Percentiles rank a stretch among this genome's conserved stretches.
Evolutionary conservation across 225 moss, liverwort and hornwort genomes (phyloP).

Genomic region (Climacium dendroides): DNA sequence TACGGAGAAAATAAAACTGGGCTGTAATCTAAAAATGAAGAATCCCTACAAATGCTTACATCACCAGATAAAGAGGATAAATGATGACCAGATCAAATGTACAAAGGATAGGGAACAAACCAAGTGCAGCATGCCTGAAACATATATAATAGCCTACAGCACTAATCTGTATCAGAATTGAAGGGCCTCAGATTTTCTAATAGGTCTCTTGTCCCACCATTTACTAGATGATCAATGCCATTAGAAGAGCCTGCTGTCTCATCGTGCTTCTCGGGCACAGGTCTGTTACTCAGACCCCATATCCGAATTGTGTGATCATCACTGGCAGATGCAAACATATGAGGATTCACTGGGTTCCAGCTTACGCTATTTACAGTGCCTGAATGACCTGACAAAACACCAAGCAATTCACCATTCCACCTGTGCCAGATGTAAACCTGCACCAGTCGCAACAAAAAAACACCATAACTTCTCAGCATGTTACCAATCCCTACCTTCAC

Average conservation of each 20-base stretch:
- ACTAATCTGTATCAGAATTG: slow-evolving; percentile 46
- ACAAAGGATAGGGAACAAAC: slow-evolving; percentile 32
- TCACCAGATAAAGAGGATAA: slow-evolving; percentile 34
- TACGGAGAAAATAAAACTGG: slow-evolving; percentile 4
- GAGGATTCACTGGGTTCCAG: slow-evolving; percentile 98
- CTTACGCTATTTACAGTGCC: slow-evolving; percentile 99
- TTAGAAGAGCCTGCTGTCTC: slow-evolving; percentile 55
- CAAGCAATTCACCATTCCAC: slow-evolving; percentile 90
- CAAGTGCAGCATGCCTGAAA: slow-evolving; percentile 19
- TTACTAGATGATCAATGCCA: slow-evolving; percentile 92
- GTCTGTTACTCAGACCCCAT: slow-evolving; percentile 85
- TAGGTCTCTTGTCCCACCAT: slow-evolving; percentile 92
- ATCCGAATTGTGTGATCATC: slow-evolving; percentile 98
- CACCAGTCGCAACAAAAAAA: background rate
- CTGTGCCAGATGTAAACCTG: slow-evolving; percentile 99
- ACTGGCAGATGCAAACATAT: slow-evolving; percentile 99
- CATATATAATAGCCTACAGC: slow-evolving; percentile 13
- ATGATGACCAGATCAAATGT: slow-evolving; percentile 45
- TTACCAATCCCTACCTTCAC: background rate
- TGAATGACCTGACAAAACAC: slow-evolving; percentile 88
- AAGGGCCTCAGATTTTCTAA: slow-evolving; percentile 99
- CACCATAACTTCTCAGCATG: background rate
- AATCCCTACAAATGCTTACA: slow-evolving; percentile 42
- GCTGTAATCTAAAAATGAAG: slow-evolving; percentile 11
- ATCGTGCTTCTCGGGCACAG: slow-evolving; percentile 31